These are phyloP conservation scores for Betula pendula DNA, from an alignment of 306 rosid species.

Conservation along the genomic window DNA sequence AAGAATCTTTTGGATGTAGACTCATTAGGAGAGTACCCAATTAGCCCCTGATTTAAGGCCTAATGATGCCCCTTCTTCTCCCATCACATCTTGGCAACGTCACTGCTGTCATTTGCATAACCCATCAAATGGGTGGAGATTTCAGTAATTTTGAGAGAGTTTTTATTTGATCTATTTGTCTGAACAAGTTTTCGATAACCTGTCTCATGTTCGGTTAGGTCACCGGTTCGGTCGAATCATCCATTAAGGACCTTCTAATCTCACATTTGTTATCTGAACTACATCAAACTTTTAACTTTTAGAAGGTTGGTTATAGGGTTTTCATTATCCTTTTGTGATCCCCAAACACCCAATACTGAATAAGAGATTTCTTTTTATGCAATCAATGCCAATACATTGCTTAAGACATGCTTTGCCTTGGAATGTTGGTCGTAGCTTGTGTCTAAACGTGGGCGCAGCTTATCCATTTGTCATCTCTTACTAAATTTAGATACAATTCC, in stretches of 20 bases:
- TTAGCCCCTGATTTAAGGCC: slow-evolving; percentile 43
- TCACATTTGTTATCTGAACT: too few species aligned
- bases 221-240: too few species aligned
- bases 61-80: neutral
- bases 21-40: neutral
- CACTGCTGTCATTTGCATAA: slow-evolving; percentile 5
- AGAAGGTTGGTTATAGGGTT: neutral
- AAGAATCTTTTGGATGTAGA: slow-evolving; percentile 46
- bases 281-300: neutral
- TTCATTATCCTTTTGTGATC: neutral
- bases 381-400: neutral
- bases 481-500: too few species aligned
- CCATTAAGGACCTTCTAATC: too few species aligned
- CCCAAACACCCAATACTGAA: neutral
- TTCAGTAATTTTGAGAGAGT: too few species aligned
- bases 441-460: neutral
- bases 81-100: neutral
- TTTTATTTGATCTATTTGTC: too few species aligned
- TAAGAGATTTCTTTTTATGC: neutral
- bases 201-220: rapidly evolving
- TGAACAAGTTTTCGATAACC: too few species aligned
- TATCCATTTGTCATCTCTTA: too few species aligned
- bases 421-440: neutral
- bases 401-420: neutral
- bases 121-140: too few species aligned